Evolutionary conservation across 2,329 filamentous ascomycete genomes (phyloP).

Genomic region (Acrocalymma vagum): DNA sequence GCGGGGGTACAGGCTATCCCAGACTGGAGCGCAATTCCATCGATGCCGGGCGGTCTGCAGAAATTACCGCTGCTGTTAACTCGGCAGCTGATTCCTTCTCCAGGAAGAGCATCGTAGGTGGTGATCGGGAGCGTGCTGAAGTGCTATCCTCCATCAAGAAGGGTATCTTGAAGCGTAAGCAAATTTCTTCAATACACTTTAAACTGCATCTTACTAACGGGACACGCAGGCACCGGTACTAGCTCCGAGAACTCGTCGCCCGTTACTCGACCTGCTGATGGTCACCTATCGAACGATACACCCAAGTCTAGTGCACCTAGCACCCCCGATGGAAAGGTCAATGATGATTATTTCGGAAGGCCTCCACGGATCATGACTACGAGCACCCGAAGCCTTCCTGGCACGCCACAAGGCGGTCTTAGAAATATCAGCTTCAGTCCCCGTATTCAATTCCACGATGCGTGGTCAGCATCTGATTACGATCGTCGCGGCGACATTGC

Average conservation of each 20-base stretch:
- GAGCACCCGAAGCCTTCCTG: conserved; percentile 81
- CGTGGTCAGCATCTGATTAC: conserved; percentile 94
- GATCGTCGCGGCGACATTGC: conserved; percentile 95
- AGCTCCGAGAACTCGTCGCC: conserved; percentile 75
- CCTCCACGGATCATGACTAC: conserved; percentile 73
- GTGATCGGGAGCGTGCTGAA: conserved; percentile 89
- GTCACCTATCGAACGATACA: conserved; percentile 73
- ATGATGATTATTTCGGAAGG: conserved; percentile 89
- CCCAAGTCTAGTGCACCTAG: conserved; percentile 86
- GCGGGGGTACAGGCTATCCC: conserved; percentile 82
- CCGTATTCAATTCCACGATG: conserved; percentile 93
- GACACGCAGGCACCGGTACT: conserved; percentile 53
- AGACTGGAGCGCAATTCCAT: conserved; percentile 84
- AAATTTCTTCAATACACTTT: neutral
- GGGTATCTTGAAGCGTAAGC: conserved; percentile 90
- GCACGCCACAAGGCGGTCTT: conserved; percentile 74
- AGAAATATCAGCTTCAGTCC: conserved; percentile 82
- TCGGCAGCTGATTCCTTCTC: conserved; percentile 58
- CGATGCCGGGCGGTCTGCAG: conserved; percentile 66
- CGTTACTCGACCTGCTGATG: conserved; percentile 69
- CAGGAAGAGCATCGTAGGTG: conserved; percentile 89
- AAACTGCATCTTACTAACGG: conserved; percentile 24
- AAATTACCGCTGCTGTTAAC: conserved; percentile 45
- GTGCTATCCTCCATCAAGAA: conserved; percentile 92
- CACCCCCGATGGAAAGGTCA: conserved; percentile 81